Percentiles rank a stretch among this genome's conserved stretches.
phyloP scores from a whole-genome alignment of 2,329 filamentous ascomycete genomes.

The Botrytis hyacinthi region DNA sequence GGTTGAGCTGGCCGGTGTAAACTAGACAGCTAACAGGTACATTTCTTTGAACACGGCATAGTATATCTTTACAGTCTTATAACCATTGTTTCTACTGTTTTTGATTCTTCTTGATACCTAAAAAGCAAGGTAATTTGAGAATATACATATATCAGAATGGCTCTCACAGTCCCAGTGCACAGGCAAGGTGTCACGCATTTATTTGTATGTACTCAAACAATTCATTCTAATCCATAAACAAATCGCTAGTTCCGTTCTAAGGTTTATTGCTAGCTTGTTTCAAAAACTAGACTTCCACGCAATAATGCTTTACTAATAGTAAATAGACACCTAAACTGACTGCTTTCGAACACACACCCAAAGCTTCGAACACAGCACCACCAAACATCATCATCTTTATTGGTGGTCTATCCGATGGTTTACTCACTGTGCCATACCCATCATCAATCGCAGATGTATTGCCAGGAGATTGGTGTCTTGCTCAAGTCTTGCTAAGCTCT shows the following conservation, averaged over 20 bases:
- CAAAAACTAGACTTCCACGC: background rate
- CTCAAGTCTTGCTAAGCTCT: conserved; percentile 47
- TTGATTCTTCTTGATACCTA: background rate
- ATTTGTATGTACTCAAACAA: conserved; percentile 23
- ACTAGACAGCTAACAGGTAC: background rate
- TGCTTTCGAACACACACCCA: conserved; percentile 38
- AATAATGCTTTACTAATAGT: background rate
- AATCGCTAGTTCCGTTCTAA: background rate
- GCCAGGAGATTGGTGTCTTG: conserved; percentile 45
- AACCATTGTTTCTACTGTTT: background rate
- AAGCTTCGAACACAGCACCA: conserved; percentile 21
- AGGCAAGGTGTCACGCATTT: conserved; percentile 26
- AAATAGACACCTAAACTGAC: conserved; percentile 35
- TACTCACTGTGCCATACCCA: conserved; percentile 50
- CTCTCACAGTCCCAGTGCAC: background rate
- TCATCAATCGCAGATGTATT: conserved; percentile 40
- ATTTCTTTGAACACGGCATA: background rate
- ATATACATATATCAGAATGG: background rate
- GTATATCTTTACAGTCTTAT: background rate
- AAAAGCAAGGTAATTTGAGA: background rate
- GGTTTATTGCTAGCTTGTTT: background rate
- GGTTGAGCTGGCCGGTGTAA: background rate
- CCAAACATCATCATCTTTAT: conserved; percentile 52
- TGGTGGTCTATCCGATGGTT: conserved; percentile 54
- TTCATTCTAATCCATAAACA: background rate